A percentile compares a stretch with the other conserved stretches of the same genome.
Conservation (phyloP, 1,284 basidiomycete genomes). For the Neolentinus lepideus region DNA sequence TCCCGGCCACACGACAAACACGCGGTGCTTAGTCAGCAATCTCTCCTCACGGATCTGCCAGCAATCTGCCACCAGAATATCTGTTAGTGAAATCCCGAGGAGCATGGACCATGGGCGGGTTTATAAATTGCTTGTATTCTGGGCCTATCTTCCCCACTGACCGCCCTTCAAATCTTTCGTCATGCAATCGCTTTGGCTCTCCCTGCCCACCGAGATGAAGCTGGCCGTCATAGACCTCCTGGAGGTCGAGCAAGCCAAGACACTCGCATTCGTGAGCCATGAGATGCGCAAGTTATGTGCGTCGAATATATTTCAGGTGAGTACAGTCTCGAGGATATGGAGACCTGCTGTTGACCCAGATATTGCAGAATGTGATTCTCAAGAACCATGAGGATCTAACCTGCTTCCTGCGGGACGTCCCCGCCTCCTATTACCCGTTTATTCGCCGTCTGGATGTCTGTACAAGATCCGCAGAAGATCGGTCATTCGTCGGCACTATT, state of each 20-base stretch:
- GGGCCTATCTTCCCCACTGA: neutral
- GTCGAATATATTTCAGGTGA: constrained; percentile 50
- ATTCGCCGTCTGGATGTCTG: constrained; percentile 50
- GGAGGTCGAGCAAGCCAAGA: constrained; percentile 29
- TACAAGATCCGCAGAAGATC: constrained; percentile 24
- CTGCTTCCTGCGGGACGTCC: constrained; percentile 50
- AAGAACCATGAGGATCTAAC: constrained; percentile 34
- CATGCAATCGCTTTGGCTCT: constrained; percentile 30
- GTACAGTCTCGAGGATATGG: constrained; percentile 12
- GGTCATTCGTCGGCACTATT: constrained; percentile 1
- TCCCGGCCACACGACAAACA: neutral
- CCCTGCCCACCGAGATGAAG: constrained; percentile 61
- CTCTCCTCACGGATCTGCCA: neutral
- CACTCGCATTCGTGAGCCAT: constrained; percentile 36
- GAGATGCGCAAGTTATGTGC: constrained; percentile 46
- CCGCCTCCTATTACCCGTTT: constrained; percentile 41
- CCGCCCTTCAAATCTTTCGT: neutral
- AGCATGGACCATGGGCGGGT: neutral
- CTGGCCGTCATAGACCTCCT: constrained; percentile 47
- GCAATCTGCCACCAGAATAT: neutral
- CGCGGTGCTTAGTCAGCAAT: neutral
- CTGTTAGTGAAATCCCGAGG: neutral
- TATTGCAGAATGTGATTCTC: constrained; percentile 40
- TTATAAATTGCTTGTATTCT: neutral
- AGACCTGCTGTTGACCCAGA: constrained; percentile 12